A percentile compares a stretch with the other conserved stretches of the same genome.
phyloP scores from a whole-genome alignment of 2,329 filamentous ascomycete species.

The Diaporthe australafricana region DNA sequence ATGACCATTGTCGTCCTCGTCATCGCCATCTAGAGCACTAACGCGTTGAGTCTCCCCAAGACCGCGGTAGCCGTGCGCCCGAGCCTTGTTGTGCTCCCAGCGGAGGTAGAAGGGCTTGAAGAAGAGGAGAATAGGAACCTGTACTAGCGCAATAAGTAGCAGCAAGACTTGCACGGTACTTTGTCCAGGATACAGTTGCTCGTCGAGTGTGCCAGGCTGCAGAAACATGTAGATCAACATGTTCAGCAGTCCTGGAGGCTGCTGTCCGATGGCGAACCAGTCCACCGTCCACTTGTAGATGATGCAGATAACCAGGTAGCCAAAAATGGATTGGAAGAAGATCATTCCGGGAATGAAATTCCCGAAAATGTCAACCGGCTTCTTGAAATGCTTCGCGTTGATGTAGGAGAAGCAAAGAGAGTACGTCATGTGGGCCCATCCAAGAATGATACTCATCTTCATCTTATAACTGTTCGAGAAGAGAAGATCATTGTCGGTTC shows the following conservation, averaged over 20 bases:
- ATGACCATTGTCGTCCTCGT: constrained; percentile 75
- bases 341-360: constrained; percentile 99
- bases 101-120: constrained; percentile 96
- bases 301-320: constrained; percentile 93
- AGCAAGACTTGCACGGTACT: constrained; percentile 79
- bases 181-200: constrained; percentile 84
- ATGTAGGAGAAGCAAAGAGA: constrained; percentile 92
- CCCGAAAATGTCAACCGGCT: constrained; percentile 93
- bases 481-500: constrained; percentile 91
- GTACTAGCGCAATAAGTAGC: constrained; percentile 82
- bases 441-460: constrained; percentile 98
- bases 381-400: constrained; percentile 96
- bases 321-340: constrained; percentile 99
- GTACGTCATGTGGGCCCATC: constrained; percentile 99
- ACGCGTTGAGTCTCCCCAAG: constrained; percentile 90
- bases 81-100: constrained; percentile 90
- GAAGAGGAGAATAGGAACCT: constrained; percentile 92
- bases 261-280: constrained; percentile 75
- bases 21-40: constrained; percentile 90
- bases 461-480: constrained; percentile 99
- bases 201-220: constrained; percentile 79
- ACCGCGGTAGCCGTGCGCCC: constrained; percentile 89
- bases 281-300: constrained; percentile 97
- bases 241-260: constrained; percentile 91
- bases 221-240: constrained; percentile 99